Base-by-base conservation (phyloP, 345 rosid species). In the Brassica napus region DNA sequence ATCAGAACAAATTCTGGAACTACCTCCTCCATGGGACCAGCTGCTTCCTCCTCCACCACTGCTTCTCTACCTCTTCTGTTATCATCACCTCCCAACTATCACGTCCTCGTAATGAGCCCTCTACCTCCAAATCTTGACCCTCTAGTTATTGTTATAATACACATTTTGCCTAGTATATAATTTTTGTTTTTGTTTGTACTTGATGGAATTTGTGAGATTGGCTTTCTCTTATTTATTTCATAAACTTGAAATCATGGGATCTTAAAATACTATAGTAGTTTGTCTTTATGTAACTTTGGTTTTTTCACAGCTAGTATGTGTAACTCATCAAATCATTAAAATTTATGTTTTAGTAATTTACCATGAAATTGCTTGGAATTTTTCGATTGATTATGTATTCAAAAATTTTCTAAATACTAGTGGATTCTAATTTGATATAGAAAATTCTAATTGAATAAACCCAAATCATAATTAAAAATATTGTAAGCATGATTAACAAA, bases 31-130 rank as follows among this genome's bases (percentile, higher is more conserved):
- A 64, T 85, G 86, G 31, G 94, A 85, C 88, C 87, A 84, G 83
- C 84, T 88, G 87, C 82, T 79, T 73, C 78, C 82, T 73, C 78
- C 82, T 2, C 82, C 82, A 58, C 74, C 57, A 28, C 72, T 14
- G 52, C 87, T 89, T n/a, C n/a, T 77, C 94, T 88, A 80, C 94
- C 87, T 58, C 85, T 87, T 57, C 79, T 83, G 68, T 70, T 83
- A 68, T 81, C 87, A 82, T 82, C 89, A 77, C 84, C 86, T 70
- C 89, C 94, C 91, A 79, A 44, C 92, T 79, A 73, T 68, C 82
- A 79, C 91, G 85, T 28, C 89, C 85, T 69, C 90, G 80, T 35
- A 84, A 82, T 18, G 94, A 86, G 14, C 86, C 72, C 87, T 54
- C 73, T 86, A 67, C 90, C 85, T 16, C 86, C 80, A 18, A 52